Percentiles rank a stretch among this genome's conserved stretches.
Evolutionary conservation across 2,329 filamentous ascomycete species (phyloP).

Genomic region (Talaromyces sp.): DNA sequence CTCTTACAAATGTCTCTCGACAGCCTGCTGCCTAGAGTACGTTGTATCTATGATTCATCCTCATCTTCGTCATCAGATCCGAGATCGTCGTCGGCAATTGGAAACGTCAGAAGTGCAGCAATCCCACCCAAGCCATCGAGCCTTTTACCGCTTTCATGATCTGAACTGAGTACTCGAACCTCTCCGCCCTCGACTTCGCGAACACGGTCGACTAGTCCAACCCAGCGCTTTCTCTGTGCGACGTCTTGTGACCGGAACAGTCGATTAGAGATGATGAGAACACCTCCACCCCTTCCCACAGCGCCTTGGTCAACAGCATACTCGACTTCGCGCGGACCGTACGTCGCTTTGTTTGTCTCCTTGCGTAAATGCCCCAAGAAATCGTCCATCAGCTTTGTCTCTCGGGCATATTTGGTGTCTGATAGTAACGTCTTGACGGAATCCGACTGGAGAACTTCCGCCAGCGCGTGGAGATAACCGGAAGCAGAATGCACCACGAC

Average conservation of each 20-base stretch:
- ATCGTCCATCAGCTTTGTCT: slow-evolving; percentile 78
- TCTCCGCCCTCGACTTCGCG: slow-evolving; percentile 75
- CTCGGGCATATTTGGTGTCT: slow-evolving; percentile 81
- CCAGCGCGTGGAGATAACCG: slow-evolving; percentile 79
- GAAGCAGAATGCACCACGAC: slow-evolving; percentile 77
- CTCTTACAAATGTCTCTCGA: slow-evolving; percentile 3
- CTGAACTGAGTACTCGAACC: slow-evolving; percentile 80
- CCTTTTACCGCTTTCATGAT: slow-evolving; percentile 87
- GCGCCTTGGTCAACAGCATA: slow-evolving; percentile 80
- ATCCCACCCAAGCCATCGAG: slow-evolving; percentile 80
- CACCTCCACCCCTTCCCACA: slow-evolving; percentile 78
- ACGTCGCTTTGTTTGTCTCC: slow-evolving; percentile 87
- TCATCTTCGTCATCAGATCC: slow-evolving; percentile 45
- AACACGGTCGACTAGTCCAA: slow-evolving; percentile 82
- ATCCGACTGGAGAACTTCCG: slow-evolving; percentile 77
- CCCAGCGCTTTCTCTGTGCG: slow-evolving; percentile 70
- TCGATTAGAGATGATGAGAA: slow-evolving; percentile 79
- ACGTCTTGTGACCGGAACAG: slow-evolving; percentile 82
- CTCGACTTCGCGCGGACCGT: slow-evolving; percentile 77
- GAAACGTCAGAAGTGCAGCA: slow-evolving; percentile 86
- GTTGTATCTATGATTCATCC: background rate
- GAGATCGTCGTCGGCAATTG: slow-evolving; percentile 74
- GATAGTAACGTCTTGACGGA: slow-evolving; percentile 72
- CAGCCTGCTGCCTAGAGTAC: slow-evolving; percentile 4
- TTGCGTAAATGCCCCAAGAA: slow-evolving; percentile 72